Evolutionary conservation across 2,329 filamentous ascomycete species (phyloP).

Genomic region (Arthrobotrys sphaeroides): DNA sequence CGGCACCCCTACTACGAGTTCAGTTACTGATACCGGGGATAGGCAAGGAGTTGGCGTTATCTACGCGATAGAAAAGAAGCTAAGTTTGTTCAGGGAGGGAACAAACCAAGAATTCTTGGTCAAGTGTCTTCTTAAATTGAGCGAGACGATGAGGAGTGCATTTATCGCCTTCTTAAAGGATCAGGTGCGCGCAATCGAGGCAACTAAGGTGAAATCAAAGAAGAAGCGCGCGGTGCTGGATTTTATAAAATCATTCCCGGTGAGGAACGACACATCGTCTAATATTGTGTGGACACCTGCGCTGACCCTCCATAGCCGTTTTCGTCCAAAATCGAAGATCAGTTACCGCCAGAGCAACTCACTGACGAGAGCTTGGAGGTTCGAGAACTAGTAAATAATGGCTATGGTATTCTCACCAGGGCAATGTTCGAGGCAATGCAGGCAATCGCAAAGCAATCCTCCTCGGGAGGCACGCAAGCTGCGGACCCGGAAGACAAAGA

Average conservation of each 20-base stretch:
- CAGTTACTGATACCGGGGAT: constrained; percentile 2
- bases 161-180: constrained; percentile 93
- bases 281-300: constrained; percentile 31
- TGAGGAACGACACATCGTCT: constrained; percentile 53
- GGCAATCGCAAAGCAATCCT: constrained; percentile 82
- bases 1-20: not conserved
- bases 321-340: constrained; percentile 57
- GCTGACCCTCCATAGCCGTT: constrained; percentile 54
- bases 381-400: constrained; percentile 80
- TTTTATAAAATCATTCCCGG: constrained; percentile 91
- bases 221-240: constrained; percentile 89
- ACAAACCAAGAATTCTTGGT: constrained; percentile 93
- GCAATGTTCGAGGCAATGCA: constrained; percentile 98
- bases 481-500: constrained; percentile 89
- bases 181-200: constrained; percentile 93
- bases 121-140: constrained; percentile 79
- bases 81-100: constrained; percentile 77
- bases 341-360: constrained; percentile 55
- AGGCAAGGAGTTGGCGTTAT: constrained; percentile 91
- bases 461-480: constrained; percentile 59
- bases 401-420: constrained; percentile 87
- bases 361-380: constrained; percentile 70
- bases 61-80: constrained; percentile 79
- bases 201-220: constrained; percentile 98
- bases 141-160: constrained; percentile 75